Percentiles rank a stretch among this genome's conserved stretches.
These are phyloP conservation scores for Kalanchoe fedtschenkoi DNA, from an alignment of 164 flowering plant genomes.

Conservation along the genomic window DNA sequence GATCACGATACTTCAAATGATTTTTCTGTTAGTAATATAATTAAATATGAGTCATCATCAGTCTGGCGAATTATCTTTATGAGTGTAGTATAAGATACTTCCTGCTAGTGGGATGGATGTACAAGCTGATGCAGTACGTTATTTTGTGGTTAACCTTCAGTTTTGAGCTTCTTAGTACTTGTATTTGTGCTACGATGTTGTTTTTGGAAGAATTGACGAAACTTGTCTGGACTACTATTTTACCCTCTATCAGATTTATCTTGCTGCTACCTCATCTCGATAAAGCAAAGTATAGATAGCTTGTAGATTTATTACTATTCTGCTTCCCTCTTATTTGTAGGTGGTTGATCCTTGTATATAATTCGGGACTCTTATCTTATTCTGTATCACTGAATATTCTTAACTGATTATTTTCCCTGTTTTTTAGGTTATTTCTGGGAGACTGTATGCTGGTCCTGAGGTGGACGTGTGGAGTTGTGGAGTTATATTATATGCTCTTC, in stretches of 20 bases:
- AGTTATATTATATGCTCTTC: conserved; percentile 69
- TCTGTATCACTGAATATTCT: neutral
- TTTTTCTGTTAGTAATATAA: neutral
- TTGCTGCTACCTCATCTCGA: neutral
- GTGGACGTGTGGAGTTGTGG: conserved; percentile 91
- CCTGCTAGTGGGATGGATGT: neutral
- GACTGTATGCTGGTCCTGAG: conserved; percentile 65
- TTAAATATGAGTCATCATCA: neutral
- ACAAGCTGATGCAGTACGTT: neutral
- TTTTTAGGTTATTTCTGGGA: conserved; percentile 61
- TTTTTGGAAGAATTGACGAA: neutral
- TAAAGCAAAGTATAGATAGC: neutral
- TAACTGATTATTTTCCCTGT: neutral
- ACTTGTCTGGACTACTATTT: neutral
- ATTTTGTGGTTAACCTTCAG: neutral
- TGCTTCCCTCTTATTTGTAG: neutral
- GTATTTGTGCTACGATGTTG: neutral
- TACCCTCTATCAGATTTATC: neutral
- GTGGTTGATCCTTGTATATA: neutral
- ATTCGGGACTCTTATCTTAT: neutral
- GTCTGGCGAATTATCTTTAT: neutral
- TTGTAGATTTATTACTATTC: neutral
- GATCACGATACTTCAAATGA: neutral
- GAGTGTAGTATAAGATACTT: neutral
- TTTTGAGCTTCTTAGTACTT: neutral